phyloP scores from a whole-genome alignment of 768 basidiomycete genomes.

The Mycena polygramma region DNA sequence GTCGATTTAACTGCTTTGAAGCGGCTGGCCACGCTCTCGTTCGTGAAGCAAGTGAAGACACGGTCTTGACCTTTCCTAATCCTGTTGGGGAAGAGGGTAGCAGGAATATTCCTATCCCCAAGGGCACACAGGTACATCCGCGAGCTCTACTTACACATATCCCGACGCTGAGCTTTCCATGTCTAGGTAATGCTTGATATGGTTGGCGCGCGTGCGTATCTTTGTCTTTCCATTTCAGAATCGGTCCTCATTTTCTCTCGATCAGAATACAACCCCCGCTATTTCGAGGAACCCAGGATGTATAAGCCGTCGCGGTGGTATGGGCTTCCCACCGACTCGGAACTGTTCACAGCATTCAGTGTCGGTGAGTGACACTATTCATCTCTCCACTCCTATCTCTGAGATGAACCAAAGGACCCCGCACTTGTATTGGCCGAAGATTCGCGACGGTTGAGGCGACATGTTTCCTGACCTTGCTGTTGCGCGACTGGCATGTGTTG shows the following conservation, averaged over 20 bases:
- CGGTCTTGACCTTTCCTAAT: constrained; percentile 42
- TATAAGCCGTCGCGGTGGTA: constrained; percentile 68
- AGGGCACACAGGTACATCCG: constrained; percentile 35
- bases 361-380: constrained; percentile 36
- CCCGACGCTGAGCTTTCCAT: not conserved
- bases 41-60: constrained; percentile 47
- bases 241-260: not conserved
- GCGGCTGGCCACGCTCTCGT: constrained; percentile 43
- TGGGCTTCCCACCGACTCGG: constrained; percentile 55
- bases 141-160: too few species aligned
- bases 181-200: constrained; percentile 45
- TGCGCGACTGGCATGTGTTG: constrained; percentile 59
- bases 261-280: constrained; percentile 64
- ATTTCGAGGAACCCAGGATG: constrained; percentile 61
- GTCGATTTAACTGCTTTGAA: constrained; percentile 21
- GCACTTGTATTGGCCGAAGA: constrained; percentile 58
- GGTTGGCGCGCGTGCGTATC: constrained; percentile 42
- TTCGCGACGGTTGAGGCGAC: constrained; percentile 61
- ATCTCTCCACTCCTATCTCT: not conserved
- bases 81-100: constrained; percentile 44
- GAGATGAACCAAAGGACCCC: constrained; percentile 47
- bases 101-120: constrained; percentile 37
- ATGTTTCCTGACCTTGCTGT: constrained; percentile 54
- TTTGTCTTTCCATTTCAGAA: too few species aligned
- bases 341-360: constrained; percentile 62